A percentile compares a stretch with the other conserved stretches of the same genome.
These are phyloP conservation scores for Eimeria tenella DNA, from an alignment of 169 alveolate genomes.

Conservation along the genomic window DNA sequence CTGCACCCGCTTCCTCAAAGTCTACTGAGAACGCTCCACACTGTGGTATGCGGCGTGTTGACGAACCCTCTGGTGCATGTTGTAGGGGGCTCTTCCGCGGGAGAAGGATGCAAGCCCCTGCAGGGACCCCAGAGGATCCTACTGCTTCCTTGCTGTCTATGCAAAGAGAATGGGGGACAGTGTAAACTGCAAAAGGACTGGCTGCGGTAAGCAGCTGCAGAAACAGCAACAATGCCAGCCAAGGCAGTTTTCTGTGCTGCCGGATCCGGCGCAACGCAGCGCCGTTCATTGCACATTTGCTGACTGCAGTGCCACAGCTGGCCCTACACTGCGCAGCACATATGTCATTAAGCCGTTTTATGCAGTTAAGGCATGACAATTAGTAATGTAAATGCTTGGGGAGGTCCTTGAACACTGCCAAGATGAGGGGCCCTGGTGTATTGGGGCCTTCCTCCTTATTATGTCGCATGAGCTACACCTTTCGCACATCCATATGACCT, in stretches of 20 bases:
- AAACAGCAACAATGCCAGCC: conserved; percentile 2
- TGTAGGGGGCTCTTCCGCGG: not conserved
- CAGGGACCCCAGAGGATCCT: not conserved
- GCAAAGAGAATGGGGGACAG: not conserved
- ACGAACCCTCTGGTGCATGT: not conserved
- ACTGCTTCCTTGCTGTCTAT: not conserved
- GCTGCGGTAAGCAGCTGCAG: conserved; percentile 33
- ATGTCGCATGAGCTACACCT: too few relatives aligned
- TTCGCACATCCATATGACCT: too few relatives aligned
- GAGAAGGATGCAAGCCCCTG: not conserved
- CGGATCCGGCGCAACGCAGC: conserved; percentile 29
- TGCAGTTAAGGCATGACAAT: too few relatives aligned
- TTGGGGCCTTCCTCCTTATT: too few relatives aligned
- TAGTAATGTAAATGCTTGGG: too few relatives aligned
- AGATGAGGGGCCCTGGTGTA: too few relatives aligned
- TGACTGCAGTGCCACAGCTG: not conserved
- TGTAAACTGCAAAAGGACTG: not conserved
- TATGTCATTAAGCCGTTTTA: too few relatives aligned
- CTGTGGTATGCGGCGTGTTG: not conserved
- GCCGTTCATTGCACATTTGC: conserved; percentile 51
- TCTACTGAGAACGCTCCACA: not conserved
- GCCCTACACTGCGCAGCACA: too few relatives aligned
- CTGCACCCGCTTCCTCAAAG: too few relatives aligned
- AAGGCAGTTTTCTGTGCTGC: not conserved
- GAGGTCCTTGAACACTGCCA: too few relatives aligned